phyloP scores from a whole-genome alignment of 768 basidiomycete species.

The Podaxis sp. region DNA sequence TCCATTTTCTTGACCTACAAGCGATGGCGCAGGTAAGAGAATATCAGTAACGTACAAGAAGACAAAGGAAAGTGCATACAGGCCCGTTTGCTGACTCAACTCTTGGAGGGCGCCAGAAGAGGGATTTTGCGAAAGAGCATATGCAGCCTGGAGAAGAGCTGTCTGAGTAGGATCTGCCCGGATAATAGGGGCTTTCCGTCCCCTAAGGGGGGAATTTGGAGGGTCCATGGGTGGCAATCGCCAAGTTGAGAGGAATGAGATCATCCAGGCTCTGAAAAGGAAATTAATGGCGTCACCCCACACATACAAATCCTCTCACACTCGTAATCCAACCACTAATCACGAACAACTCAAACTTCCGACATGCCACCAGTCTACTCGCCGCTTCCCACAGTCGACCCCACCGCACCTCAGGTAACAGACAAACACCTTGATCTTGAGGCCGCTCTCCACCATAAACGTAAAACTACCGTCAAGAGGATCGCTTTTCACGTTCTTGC shows the following conservation, averaged over 20 bases:
- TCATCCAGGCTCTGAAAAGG: background rate
- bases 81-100: conserved; percentile 25
- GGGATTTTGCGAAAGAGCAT: conserved; percentile 17
- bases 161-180: conserved; percentile 24
- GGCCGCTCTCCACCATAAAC: background rate
- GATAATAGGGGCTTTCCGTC: conserved; percentile 13
- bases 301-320: background rate
- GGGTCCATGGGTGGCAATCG: background rate
- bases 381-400: conserved; percentile 2
- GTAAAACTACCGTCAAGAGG: conserved; percentile 8
- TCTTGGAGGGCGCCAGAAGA: conserved; percentile 18
- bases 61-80: conserved; percentile 24
- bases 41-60: background rate
- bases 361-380: conserved; percentile 10
- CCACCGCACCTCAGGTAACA: background rate
- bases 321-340: background rate
- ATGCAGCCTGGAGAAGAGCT: conserved; percentile 23
- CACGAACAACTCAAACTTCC: background rate
- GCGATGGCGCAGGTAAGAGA: background rate
- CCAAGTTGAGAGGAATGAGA: background rate
- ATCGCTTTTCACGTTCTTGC: conserved; percentile 6
- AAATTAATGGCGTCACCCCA: background rate
- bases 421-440: background rate
- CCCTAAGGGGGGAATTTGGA: background rate
- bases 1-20: conserved; percentile 29